Percentiles rank a stretch among this genome's conserved stretches.
Conservation (phyloP, 2,329 filamentous ascomycete genomes). For the Alternaria burnsii region DNA sequence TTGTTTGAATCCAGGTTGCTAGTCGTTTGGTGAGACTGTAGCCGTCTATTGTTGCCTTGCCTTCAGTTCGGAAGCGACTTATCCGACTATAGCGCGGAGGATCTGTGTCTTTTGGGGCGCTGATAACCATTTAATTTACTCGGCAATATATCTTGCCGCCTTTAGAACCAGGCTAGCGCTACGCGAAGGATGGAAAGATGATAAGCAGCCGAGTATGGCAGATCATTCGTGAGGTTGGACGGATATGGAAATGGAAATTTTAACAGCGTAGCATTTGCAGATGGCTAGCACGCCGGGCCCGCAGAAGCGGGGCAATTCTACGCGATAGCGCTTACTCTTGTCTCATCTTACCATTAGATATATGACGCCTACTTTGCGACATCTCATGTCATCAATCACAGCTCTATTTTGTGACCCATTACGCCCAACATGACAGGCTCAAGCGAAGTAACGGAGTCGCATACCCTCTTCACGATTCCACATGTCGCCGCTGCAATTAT, state of each 20-base stretch:
- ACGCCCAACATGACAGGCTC: slow-evolving; percentile 1
- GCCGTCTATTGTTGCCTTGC: background rate
- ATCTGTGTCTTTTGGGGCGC: background rate
- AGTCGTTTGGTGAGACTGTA: background rate
- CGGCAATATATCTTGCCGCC: background rate
- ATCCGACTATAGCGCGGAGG: background rate
- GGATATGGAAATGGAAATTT: background rate
- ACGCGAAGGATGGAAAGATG: background rate
- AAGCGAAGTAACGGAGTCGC: background rate
- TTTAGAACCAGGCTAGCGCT: background rate
- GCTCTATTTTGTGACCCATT: background rate
- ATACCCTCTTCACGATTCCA: slow-evolving; percentile 2
- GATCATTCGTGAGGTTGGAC: background rate
- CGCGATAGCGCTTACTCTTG: background rate
- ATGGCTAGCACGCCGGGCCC: background rate
- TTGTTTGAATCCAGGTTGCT: background rate
- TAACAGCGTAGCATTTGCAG: background rate
- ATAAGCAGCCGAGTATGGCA: background rate
- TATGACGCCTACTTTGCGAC: background rate
- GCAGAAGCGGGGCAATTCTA: background rate
- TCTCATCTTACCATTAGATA: background rate
- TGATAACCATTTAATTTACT: background rate
- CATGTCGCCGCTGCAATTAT: slow-evolving; percentile 16
- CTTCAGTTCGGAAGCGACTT: background rate
- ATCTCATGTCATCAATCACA: background rate